These are phyloP conservation scores for Lachnellula willkommii DNA, from an alignment of 2,329 filamentous ascomycete genomes.

Conservation along the genomic window DNA sequence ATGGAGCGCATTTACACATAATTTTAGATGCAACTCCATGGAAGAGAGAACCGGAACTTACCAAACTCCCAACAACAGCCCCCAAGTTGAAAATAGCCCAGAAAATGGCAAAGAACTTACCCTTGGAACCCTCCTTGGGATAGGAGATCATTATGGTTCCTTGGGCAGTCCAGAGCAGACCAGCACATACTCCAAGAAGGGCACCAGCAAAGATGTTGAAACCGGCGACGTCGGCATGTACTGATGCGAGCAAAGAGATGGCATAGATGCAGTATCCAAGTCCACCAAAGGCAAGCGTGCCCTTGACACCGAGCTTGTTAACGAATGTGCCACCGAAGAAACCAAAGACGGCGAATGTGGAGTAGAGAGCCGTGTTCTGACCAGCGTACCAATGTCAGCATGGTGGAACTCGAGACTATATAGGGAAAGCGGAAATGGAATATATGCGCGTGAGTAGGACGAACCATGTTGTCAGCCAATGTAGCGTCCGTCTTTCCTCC, in stretches of 20 bases:
- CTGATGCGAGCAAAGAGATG: conserved; percentile 64
- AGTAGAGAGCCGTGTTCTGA: conserved; percentile 42
- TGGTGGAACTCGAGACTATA: too few relatives aligned
- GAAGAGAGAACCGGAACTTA: conserved; percentile 28
- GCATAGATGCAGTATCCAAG: conserved; percentile 74
- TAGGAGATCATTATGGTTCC: conserved; percentile 89
- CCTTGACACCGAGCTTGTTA: conserved; percentile 67
- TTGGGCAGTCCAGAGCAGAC: conserved; percentile 76
- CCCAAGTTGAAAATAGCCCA: conserved; percentile 96
- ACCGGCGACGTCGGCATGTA: conserved; percentile 60
- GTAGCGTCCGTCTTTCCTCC: conserved; percentile 51
- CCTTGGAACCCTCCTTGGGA: conserved; percentile 74
- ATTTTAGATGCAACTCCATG: neutral
- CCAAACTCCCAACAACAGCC: conserved; percentile 74
- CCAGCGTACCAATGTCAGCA: too few relatives aligned
- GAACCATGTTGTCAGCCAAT: conserved; percentile 45
- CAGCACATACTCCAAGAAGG: conserved; percentile 71
- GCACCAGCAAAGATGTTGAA: conserved; percentile 74
- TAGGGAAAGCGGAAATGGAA: neutral
- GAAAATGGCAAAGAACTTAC: conserved; percentile 83
- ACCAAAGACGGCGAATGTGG: conserved; percentile 52
- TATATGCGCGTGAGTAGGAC: neutral
- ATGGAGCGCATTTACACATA: too few relatives aligned
- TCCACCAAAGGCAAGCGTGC: conserved; percentile 66
- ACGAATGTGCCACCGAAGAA: conserved; percentile 72